Evolutionary conservation across 2,329 filamentous ascomycete species (phyloP).

Genomic region (Penicillium decumbens): DNA sequence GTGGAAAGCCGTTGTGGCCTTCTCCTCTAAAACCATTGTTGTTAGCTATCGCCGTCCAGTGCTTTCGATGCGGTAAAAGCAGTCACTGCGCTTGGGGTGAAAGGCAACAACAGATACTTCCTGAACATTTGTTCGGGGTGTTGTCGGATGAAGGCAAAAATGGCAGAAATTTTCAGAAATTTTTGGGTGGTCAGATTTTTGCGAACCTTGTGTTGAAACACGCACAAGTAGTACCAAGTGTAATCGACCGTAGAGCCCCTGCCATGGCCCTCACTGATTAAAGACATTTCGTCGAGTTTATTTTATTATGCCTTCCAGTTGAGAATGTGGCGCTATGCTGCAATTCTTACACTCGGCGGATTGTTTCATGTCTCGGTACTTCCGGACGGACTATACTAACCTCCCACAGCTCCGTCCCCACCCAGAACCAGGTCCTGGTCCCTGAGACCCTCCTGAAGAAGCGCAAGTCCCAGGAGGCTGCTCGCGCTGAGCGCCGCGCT

Average conservation of each 20-base stretch:
- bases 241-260: conserved; percentile 3
- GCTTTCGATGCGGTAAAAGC: conserved; percentile 13
- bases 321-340: conserved; percentile 87
- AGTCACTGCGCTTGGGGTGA: conserved; percentile 22
- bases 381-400: conserved; percentile 76
- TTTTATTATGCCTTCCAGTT: conserved; percentile 57
- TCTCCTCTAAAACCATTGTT: conserved; percentile 76
- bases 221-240: conserved; percentile 23
- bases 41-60: conserved; percentile 38
- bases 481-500: conserved; percentile 78
- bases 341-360: conserved; percentile 85
- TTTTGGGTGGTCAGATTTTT: conserved; percentile 24
- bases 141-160: conserved; percentile 68
- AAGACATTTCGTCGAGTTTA: conserved; percentile 72
- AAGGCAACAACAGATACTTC: conserved; percentile 49
- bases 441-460: conserved; percentile 99
- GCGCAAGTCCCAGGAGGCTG: conserved; percentile 99
- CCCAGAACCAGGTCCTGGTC: conserved; percentile 91
- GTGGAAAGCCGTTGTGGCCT: conserved; percentile 60
- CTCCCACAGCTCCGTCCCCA: conserved; percentile 74
- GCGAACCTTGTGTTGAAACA: conserved; percentile 29
- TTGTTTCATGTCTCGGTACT: conserved; percentile 57
- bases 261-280: conserved; percentile 64
- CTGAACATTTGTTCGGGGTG: conserved; percentile 55
- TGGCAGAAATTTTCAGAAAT: conserved; percentile 22